These are phyloP conservation scores for Solanum appendiculatum DNA, from an alignment of 257 asterid species.

Conservation along the genomic window DNA sequence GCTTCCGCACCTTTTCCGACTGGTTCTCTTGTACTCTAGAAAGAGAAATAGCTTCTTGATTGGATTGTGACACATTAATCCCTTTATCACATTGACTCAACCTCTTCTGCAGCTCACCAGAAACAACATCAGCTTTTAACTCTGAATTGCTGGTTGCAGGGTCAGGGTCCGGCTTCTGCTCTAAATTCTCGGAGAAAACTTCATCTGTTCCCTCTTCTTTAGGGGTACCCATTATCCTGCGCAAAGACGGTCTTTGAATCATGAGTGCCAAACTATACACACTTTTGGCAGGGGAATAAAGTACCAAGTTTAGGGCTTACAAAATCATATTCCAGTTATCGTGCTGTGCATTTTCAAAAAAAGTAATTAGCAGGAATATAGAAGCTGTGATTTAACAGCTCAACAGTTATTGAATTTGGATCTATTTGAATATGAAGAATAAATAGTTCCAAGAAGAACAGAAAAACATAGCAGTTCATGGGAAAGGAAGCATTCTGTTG, in stretches of 20 bases:
- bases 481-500: not conserved
- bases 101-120: slow-evolving; percentile 13
- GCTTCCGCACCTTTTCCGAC: slow-evolving; percentile 12
- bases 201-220: slow-evolving; percentile 17
- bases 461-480: not conserved
- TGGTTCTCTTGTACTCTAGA: slow-evolving; percentile 9
- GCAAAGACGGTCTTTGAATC: not conserved
- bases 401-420: not conserved
- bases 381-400: not conserved
- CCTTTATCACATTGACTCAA: not conserved
- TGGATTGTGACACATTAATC: not conserved
- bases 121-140: slow-evolving; percentile 3
- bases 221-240: slow-evolving; percentile 19
- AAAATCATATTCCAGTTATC: not conserved
- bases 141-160: slow-evolving; percentile 14
- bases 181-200: slow-evolving; percentile 19
- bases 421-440: not conserved
- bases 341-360: not conserved
- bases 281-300: not conserved
- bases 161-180: slow-evolving; percentile 6
- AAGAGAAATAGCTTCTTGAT: slow-evolving; percentile 13
- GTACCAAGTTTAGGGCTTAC: not conserved
- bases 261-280: slow-evolving; percentile 3
- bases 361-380: not conserved
- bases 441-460: not conserved